Conservation (phyloP, 495 filamentous ascomycete genomes). For the Hyaloscypha hepaticicola region DNA sequence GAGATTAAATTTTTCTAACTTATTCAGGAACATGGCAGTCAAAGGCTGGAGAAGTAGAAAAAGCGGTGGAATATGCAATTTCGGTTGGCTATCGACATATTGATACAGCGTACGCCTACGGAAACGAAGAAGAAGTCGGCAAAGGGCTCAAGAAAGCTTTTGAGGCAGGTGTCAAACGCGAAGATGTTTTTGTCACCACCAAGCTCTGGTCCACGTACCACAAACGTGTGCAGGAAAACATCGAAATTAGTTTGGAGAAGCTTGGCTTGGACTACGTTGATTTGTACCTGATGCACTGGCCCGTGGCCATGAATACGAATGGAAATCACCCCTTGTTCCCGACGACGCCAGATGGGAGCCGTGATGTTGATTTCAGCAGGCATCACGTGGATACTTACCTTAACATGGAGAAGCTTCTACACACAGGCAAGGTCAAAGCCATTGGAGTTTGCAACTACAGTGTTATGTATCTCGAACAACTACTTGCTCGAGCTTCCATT, state of each 20-base stretch:
- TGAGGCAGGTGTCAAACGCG: conserved; percentile 48
- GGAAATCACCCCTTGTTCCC: conserved; percentile 71
- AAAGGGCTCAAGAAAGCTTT: conserved; percentile 39
- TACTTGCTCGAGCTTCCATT: conserved; percentile 61
- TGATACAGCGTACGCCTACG: conserved; percentile 56
- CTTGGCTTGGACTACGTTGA: conserved; percentile 78
- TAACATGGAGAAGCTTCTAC: conserved; percentile 69
- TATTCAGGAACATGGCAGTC: conserved; percentile 68
- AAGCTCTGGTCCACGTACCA: conserved; percentile 83
- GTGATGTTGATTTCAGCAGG: conserved; percentile 61
- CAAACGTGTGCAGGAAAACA: conserved; percentile 58
- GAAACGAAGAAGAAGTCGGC: conserved; percentile 55
- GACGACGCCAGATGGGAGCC: conserved; percentile 62
- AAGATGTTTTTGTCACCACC: conserved; percentile 76
- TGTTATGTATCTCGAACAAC: conserved; percentile 64
- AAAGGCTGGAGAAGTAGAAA: conserved; percentile 54
- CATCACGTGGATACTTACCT: conserved; percentile 59
- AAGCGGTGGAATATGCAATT: conserved; percentile 53
- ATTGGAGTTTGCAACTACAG: conserved; percentile 85
- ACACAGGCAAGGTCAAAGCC: conserved; percentile 63
- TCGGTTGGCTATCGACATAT: conserved; percentile 62
- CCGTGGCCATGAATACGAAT: conserved; percentile 70
- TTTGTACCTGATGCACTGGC: conserved; percentile 79
- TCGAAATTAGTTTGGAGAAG: conserved; percentile 66
- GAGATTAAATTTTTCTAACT: not conserved